Evolutionary conservation across 768 basidiomycete genomes (phyloP), one percentile per base, ranked within the genome.

Genomic region (Amanita phalloides): DNA sequence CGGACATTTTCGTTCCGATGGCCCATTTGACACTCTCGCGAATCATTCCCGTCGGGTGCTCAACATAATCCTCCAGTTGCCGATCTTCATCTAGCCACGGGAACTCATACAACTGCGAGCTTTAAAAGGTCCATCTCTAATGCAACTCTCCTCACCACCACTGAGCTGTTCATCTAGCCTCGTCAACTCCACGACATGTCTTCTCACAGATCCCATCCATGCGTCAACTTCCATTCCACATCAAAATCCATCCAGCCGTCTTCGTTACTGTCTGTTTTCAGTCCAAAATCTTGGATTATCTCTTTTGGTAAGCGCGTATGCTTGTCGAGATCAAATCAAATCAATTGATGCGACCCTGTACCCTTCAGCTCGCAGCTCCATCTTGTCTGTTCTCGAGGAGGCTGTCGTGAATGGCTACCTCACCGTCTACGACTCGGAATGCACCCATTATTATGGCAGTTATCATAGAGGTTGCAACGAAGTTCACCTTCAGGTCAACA

Each of bases 371-470:
- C 79, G 82, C 32, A 69, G 67, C 47, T 84, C 82, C 6, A 76
- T 84, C 55, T 70, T 81, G 23, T 67, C 79, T 4, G 71, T 82
- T 48, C 75, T 82, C 42, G 70, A 75, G 49, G 74, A 72, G 57
- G 80, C 81, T 28, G 78, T 84, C 61, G 70, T 66, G 4, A 69
- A 71, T 61, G 82, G 82, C 5, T 73, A 76, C 66, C 66, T 84
- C 55, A 82, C 80, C 37, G 71, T 84, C 58, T 69, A 73, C 62
- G 82, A 84, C 67, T 70, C 75, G 10, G 70, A 81, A 61, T 81
- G 81, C 55, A 70, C 74, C 9, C 71, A 76, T 60, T 71, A 78
- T 59, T 84, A 80, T 58, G 82, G 82, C 42, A 71, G 66, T 26
- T 73, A 74, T 60, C 66, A 71, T 63, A 79, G 79, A 60, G 78